A percentile compares a stretch with the other conserved stretches of the same genome.
phyloP scores from a whole-genome alignment of 2,329 filamentous ascomycete genomes.

The Trichoderma sp. region DNA sequence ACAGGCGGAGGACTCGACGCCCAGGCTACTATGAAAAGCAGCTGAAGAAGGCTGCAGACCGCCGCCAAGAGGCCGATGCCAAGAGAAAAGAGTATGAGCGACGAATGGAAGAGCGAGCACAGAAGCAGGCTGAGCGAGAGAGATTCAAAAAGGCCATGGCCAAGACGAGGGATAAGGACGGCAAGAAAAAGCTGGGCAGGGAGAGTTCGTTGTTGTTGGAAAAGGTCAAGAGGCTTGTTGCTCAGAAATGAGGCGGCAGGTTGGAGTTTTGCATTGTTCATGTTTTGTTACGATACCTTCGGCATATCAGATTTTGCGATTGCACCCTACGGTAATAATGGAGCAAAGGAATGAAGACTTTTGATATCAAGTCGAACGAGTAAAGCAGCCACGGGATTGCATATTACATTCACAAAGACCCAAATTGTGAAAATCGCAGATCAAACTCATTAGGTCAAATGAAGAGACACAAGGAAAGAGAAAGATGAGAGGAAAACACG shows the following conservation, averaged over 20 bases:
- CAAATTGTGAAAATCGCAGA: neutral
- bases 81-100: conserved; percentile 45
- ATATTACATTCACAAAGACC: too few species aligned
- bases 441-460: neutral
- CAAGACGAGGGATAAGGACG: conserved; percentile 72
- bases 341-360: neutral
- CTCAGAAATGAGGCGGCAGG: conserved; percentile 32
- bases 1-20: conserved; percentile 39
- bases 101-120: conserved; percentile 64
- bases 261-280: neutral
- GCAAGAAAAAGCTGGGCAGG: conserved; percentile 76
- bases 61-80: conserved; percentile 45
- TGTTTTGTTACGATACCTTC: conserved; percentile 14
- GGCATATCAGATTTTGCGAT: neutral
- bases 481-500: too few species aligned
- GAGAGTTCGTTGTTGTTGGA: conserved; percentile 78
- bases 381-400: neutral
- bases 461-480: neutral
- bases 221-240: conserved; percentile 73
- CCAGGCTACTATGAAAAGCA: conserved; percentile 69
- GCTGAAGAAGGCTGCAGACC: conserved; percentile 48
- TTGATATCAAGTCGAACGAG: neutral
- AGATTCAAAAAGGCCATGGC: conserved; percentile 68
- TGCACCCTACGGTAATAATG: neutral
- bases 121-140: conserved; percentile 64